Evolutionary conservation across 345 rosid genomes (phyloP), one percentile per base, ranked within the genome.

Genomic region (Salix arbutifolia): DNA sequence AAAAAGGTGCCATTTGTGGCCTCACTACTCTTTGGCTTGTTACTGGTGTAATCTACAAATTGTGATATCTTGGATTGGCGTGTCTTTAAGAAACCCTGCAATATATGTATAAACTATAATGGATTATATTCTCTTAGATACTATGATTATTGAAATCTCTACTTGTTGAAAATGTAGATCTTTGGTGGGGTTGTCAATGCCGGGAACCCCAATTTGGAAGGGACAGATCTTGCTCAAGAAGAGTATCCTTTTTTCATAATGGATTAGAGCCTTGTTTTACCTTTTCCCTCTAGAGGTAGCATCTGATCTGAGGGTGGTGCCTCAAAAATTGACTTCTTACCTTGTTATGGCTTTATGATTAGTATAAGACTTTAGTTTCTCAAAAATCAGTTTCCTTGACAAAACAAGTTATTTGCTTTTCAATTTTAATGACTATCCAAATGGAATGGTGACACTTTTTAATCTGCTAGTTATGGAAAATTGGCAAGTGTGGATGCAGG

Each of bases 401-500:
- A 46, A 72, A 72, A 42, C 79, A 77, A 93, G 98, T 85, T 96
- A 93, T 80, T 69, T 90, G 56, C 90, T 93, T 67, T 86, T 96
- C 84, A 96, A 96, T 81, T 93, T 96, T 80, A 96, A 96, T 77
- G 99, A 96, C 83, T 96, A 91, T 81, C 98, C 99, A 73, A 96
- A 91, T 80, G 99, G 99, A 69, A 96, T 96, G 98, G 91, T 96
- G 78, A 92, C 98, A 7, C 97, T 96, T 65, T 96, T 96, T 84
- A 93, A 91, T 85, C 80, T 93, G 90, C 84, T 96, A 74, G 98
- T 96, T 19, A 53, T 93, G 99, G 89, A 88, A 38, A 92, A 92
- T 73, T 93, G 99, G 99, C 99, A 96, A 83, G 83, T 53, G 1
- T 96, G 98, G 98, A 92, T 96, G 94, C 87, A 93, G 98, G 99